Evolutionary conservation across 2,329 filamentous ascomycete genomes (phyloP).

Genomic region (Aureobasidium sp.): DNA sequence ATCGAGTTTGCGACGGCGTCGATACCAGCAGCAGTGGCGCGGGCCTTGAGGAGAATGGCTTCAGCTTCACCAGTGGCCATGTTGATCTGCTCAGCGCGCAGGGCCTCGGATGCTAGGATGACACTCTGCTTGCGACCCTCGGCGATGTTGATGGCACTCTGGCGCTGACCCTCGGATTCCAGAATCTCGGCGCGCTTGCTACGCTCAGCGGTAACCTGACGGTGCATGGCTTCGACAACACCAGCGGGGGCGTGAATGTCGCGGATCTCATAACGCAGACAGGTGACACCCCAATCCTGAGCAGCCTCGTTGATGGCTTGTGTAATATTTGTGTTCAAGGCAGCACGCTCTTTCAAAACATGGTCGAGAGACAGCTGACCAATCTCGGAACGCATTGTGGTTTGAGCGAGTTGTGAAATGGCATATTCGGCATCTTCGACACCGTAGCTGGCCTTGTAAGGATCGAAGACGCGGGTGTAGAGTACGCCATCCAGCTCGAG

Average conservation of each 20-base stretch:
- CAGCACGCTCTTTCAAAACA: conserved; percentile 92
- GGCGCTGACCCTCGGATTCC: conserved; percentile 92
- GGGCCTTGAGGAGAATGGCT: conserved; percentile 79
- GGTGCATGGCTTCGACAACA: conserved; percentile 96
- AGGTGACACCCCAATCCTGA: conserved; percentile 93
- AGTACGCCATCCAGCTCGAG: conserved; percentile 91
- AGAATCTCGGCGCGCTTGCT: conserved; percentile 97
- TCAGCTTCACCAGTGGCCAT: conserved; percentile 86
- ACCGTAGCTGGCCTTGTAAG: conserved; percentile 97
- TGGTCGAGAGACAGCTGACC: conserved; percentile 94
- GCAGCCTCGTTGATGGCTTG: conserved; percentile 97
- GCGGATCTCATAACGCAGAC: conserved; percentile 92
- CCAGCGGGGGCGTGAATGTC: conserved; percentile 94
- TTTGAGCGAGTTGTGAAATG: conserved; percentile 95
- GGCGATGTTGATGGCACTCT: conserved; percentile 97
- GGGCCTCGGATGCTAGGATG: conserved; percentile 87
- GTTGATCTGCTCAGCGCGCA: conserved; percentile 89
- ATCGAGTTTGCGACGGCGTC: conserved; percentile 73
- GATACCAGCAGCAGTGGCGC: conserved; percentile 80
- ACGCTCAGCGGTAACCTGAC: conserved; percentile 93
- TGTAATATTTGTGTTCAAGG: conserved; percentile 97
- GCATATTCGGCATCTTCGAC: conserved; percentile 98
- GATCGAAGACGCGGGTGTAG: conserved; percentile 93
- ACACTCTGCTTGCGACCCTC: conserved; percentile 96
- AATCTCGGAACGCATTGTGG: conserved; percentile 97